Conservation (phyloP, 352 stramenopile species). For the Globisporangium carolinianum region DNA sequence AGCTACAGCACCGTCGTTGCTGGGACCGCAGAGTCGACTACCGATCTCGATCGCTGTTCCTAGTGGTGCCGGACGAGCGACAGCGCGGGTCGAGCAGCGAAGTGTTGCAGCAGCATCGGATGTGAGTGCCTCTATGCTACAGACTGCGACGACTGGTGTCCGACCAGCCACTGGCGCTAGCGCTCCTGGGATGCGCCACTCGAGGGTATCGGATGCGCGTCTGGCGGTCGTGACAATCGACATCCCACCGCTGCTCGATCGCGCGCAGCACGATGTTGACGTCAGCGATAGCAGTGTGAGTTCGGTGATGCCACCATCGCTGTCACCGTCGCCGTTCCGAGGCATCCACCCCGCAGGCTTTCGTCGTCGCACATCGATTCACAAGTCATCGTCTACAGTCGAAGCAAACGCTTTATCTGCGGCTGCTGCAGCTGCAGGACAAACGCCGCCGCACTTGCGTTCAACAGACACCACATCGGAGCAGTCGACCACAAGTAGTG, state of each 20-base stretch:
- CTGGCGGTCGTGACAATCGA: slow-evolving; percentile 11
- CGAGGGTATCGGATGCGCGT: not conserved
- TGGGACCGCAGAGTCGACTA: not conserved
- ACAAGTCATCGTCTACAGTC: not conserved
- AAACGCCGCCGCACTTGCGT: no score
- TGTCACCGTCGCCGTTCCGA: not conserved
- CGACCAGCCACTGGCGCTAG: no score
- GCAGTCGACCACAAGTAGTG: not conserved
- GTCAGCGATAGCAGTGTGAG: not conserved
- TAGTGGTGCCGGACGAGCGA: not conserved
- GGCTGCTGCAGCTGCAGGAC: not conserved
- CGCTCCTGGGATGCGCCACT: no score
- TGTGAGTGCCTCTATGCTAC: no score
- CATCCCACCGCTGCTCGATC: slow-evolving; percentile 7
- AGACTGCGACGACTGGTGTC: no score
- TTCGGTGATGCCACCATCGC: not conserved
- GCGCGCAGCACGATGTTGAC: no score
- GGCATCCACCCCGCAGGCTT: not conserved
- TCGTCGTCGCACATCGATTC: slow-evolving; percentile 5
- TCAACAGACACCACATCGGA: no score
- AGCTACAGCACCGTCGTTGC: not conserved
- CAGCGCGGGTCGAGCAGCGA: not conserved
- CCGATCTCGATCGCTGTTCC: not conserved
- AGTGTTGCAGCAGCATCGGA: not conserved
- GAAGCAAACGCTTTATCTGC: not conserved